Conservation (phyloP, 371 early-diverging fungal genomes). For the Rhizopus arrhizus region DNA sequence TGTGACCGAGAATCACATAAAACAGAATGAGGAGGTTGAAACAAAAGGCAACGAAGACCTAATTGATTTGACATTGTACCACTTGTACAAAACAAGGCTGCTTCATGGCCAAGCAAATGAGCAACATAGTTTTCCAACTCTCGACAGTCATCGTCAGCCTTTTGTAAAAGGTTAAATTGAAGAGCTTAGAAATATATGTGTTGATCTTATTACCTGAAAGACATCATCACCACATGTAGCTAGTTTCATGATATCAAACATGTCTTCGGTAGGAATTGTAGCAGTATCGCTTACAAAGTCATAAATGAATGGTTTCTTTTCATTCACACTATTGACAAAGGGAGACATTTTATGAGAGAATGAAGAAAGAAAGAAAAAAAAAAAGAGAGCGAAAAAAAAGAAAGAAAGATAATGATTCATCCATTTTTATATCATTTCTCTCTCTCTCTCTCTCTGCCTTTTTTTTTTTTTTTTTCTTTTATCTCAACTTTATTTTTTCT, state of each 20-base stretch:
- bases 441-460: too few species aligned
- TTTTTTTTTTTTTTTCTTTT: too few species aligned
- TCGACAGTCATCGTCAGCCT: slow-evolving; percentile 33
- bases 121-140: slow-evolving; percentile 73
- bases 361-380: neutral
- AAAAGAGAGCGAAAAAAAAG: neutral
- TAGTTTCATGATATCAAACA: slow-evolving; percentile 78
- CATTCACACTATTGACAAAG: slow-evolving; percentile 7
- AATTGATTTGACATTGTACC: slow-evolving; percentile 89
- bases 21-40: slow-evolving; percentile 79
- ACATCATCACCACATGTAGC: slow-evolving; percentile 89
- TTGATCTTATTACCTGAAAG: slow-evolving; percentile 53
- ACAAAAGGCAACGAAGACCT: slow-evolving; percentile 74
- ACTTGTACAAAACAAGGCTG: slow-evolving; percentile 78
- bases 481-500: too few species aligned
- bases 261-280: slow-evolving; percentile 80
- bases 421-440: too few species aligned
- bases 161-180: neutral
- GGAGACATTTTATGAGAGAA: slow-evolving; percentile 23
- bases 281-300: slow-evolving; percentile 74
- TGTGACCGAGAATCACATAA: slow-evolving; percentile 81
- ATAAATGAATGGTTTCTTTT: slow-evolving; percentile 28
- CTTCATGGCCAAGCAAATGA: slow-evolving; percentile 75
- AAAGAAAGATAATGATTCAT: neutral
- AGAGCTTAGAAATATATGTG: neutral